Conservation (phyloP, 2,329 filamentous ascomycete species). For the Ophiostoma triangulosporum region DNA sequence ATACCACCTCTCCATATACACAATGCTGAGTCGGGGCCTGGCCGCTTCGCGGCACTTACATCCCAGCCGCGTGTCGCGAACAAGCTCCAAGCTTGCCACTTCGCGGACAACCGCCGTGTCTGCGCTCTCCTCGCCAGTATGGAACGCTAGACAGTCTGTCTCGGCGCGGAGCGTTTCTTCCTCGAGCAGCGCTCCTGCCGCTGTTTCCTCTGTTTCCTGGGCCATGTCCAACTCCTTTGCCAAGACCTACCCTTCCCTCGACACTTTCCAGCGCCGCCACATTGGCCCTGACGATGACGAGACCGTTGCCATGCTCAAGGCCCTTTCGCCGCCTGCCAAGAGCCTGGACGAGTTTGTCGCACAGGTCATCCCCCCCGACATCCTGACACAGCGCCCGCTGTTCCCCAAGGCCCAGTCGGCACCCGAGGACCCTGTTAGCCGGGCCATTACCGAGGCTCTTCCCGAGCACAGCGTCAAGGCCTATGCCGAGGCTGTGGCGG, state of each 20-base stretch:
- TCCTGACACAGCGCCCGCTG: constrained; percentile 54
- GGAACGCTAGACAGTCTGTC: constrained; percentile 9
- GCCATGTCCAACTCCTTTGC: constrained; percentile 10
- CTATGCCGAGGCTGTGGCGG: constrained; percentile 22
- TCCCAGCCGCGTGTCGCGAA: constrained; percentile 2
- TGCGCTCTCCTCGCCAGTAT: background rate
- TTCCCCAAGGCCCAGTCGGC: constrained; percentile 35
- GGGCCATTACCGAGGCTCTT: constrained; percentile 27
- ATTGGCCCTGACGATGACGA: constrained; percentile 68
- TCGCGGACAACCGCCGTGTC: background rate
- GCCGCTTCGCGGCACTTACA: constrained; percentile 9
- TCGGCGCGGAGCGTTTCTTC: background rate
- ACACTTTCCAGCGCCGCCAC: constrained; percentile 67
- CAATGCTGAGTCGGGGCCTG: constrained; percentile 14
- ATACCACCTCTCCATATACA: background rate
- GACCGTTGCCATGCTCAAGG: constrained; percentile 64
- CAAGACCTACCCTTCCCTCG: constrained; percentile 25
- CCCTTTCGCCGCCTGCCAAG: constrained; percentile 58
- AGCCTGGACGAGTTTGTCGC: constrained; percentile 71
- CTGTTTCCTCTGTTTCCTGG: constrained; percentile 13
- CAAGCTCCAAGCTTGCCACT: background rate
- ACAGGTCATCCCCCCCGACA: constrained; percentile 70
- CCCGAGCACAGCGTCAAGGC: constrained; percentile 47
- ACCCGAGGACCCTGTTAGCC: constrained; percentile 24
- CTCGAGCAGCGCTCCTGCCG: background rate